Evolutionary conservation across 345 rosid genomes (phyloP).

Genomic region (Noccaea caerulescens): DNA sequence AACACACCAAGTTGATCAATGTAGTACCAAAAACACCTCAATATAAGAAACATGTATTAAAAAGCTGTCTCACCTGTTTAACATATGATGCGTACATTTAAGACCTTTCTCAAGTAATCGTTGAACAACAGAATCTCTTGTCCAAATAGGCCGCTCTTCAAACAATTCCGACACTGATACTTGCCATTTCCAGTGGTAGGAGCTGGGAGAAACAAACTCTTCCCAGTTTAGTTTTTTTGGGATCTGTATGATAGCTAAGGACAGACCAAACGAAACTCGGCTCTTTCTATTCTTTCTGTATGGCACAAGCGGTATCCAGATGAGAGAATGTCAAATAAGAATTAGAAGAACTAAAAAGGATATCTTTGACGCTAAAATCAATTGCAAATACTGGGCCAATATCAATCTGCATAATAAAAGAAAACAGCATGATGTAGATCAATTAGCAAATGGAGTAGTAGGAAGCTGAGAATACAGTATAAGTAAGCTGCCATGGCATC

Average conservation of each 20-base stretch:
- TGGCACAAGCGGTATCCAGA: not conserved
- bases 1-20: slow-evolving; percentile 3
- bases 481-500: slow-evolving; percentile 15
- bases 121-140: slow-evolving; percentile 69
- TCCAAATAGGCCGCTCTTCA: slow-evolving; percentile 91
- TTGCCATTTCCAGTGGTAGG: slow-evolving; percentile 80
- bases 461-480: not conserved
- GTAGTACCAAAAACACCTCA: slow-evolving; percentile 10
- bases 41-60: not conserved
- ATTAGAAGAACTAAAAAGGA: slow-evolving; percentile 54
- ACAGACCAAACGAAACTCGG: slow-evolving; percentile 31
- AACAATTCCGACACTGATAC: slow-evolving; percentile 75
- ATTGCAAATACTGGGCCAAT: slow-evolving; percentile 81
- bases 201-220: slow-evolving; percentile 52
- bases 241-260: slow-evolving; percentile 81
- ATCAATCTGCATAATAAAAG: slow-evolving; percentile 62
- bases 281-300: slow-evolving; percentile 11
- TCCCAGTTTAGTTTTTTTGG: slow-evolving; percentile 84
- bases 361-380: slow-evolving; percentile 84
- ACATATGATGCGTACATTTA: slow-evolving; percentile 58
- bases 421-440: slow-evolving; percentile 16
- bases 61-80: slow-evolving; percentile 66
- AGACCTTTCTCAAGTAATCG: slow-evolving; percentile 70
- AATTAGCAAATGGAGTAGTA: slow-evolving; percentile 3
- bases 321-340: slow-evolving; percentile 17